Evolutionary conservation across 345 rosid species (phyloP).

Genomic region (Durio zibethinus): DNA sequence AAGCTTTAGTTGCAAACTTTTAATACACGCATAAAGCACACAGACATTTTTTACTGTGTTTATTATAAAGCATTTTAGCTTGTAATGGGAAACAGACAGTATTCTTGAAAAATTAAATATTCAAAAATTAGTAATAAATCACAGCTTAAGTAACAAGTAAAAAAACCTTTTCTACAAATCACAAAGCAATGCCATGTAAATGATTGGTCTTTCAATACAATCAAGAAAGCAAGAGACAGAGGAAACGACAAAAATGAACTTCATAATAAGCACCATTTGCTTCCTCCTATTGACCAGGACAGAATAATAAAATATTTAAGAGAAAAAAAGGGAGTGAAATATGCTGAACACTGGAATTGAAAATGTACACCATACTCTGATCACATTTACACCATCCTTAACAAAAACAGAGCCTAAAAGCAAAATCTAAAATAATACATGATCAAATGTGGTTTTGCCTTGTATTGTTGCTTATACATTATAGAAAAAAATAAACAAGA

Average conservation of each 20-base stretch:
- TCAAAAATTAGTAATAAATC: neutral
- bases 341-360: neutral
- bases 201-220: neutral
- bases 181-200: neutral
- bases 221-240: neutral
- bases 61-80: neutral
- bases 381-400: neutral
- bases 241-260: neutral
- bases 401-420: neutral
- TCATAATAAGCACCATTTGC: neutral
- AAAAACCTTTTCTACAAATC: neutral
- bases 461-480: neutral
- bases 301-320: neutral
- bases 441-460: neutral
- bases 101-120: neutral
- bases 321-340: neutral
- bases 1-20: neutral
- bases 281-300: neutral
- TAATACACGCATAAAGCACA: neutral
- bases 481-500: neutral
- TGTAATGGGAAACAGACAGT: neutral
- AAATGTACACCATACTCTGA: neutral
- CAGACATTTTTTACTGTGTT: neutral
- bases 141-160: neutral
- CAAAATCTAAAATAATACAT: neutral